Percentiles rank a stretch among this genome's conserved stretches.
Evolutionary conservation across 345 rosid species (phyloP).

Genomic region (Citrus unshiu): DNA sequence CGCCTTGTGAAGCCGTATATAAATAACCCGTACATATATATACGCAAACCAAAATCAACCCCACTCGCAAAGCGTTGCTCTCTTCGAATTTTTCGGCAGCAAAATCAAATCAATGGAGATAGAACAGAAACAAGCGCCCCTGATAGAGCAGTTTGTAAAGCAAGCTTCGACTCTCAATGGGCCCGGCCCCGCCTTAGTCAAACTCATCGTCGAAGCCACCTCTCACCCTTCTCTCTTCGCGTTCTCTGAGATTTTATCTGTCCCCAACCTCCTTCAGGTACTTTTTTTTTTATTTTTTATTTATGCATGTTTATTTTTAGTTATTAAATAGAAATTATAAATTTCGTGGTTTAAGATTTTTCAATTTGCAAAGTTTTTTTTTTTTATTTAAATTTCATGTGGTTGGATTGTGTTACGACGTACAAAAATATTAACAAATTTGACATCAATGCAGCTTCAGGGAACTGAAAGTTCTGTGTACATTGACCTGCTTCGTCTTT

Average conservation of each 20-base stretch:
- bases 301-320: neutral
- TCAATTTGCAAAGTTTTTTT: neutral
- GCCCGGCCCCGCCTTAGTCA: slow-evolving; percentile 5
- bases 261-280: slow-evolving; percentile 52
- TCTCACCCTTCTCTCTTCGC: slow-evolving; percentile 86
- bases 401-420: neutral
- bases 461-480: slow-evolving; percentile 55
- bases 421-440: neutral
- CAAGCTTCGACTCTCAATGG: slow-evolving; percentile 27
- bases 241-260: slow-evolving; percentile 87
- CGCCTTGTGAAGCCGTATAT: neutral
- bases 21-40: neutral
- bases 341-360: neutral
- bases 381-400: neutral
- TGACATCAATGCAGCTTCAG: slow-evolving; percentile 58
- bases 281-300: neutral
- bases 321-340: neutral
- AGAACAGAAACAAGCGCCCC: slow-evolving; percentile 37
- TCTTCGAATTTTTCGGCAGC: neutral
- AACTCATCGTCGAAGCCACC: slow-evolving; percentile 63
- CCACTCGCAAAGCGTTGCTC: neutral
- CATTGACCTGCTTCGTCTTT: slow-evolving; percentile 63
- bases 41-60: neutral
- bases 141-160: slow-evolving; percentile 30
- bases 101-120: slow-evolving; percentile 28